Evolutionary conservation across 208 protist genomes (phyloP).

Genomic region (Trypanosoma melophagium): DNA sequence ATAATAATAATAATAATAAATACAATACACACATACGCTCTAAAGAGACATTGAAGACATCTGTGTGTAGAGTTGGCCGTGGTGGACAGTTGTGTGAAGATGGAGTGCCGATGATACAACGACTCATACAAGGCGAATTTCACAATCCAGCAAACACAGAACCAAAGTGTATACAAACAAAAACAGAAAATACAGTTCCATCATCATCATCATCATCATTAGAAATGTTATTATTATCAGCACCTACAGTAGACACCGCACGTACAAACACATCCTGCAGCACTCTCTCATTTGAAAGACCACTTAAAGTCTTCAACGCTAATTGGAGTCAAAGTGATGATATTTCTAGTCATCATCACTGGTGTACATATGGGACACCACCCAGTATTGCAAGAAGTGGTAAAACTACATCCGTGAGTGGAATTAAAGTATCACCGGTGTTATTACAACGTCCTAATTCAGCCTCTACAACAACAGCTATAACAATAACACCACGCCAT

Average conservation of each 20-base stretch:
- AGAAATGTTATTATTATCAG: not conserved
- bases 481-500: no score
- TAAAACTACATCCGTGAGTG: not conserved
- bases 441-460: not conserved
- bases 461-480: not conserved
- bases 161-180: not conserved
- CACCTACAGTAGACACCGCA: not conserved
- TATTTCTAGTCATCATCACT: not conserved
- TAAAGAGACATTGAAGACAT: no score
- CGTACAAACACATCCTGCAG: not conserved
- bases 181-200: no score
- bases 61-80: not conserved
- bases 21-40: not conserved
- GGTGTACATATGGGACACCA: not conserved
- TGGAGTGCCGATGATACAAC: conserved; percentile 4
- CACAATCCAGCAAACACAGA: not conserved
- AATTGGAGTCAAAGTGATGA: conserved; percentile 14
- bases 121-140: not conserved
- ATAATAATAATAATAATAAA: not conserved
- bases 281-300: conserved; percentile 4
- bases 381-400: not conserved
- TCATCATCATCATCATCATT: not conserved
- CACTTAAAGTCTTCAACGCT: conserved; percentile 7
- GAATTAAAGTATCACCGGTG: not conserved
- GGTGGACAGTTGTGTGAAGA: not conserved